These are phyloP conservation scores for Penstemon davidsonii DNA, from an alignment of 257 asterid species.

Conservation along the genomic window DNA sequence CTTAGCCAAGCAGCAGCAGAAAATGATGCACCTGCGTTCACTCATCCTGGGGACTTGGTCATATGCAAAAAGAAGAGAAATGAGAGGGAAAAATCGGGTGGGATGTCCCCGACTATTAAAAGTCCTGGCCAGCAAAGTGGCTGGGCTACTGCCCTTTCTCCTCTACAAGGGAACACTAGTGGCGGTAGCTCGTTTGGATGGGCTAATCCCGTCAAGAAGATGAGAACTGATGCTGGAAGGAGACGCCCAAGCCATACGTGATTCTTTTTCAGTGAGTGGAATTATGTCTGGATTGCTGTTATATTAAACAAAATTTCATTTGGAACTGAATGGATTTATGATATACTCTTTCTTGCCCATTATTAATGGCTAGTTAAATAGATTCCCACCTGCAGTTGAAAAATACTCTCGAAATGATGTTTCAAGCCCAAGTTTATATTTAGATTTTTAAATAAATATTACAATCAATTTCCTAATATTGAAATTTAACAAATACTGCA, in stretches of 20 bases:
- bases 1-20: constrained; percentile 36
- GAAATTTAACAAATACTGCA: too few species aligned
- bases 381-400: too few species aligned
- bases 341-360: too few species aligned
- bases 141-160: constrained; percentile 49
- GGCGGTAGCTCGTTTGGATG: constrained; percentile 59
- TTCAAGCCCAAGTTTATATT: too few species aligned
- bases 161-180: constrained; percentile 54
- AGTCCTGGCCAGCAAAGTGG: constrained; percentile 63
- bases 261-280: neutral
- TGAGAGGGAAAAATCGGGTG: constrained; percentile 70
- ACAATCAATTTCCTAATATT: too few species aligned
- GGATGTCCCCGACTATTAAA: constrained; percentile 50
- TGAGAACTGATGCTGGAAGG: constrained; percentile 81
- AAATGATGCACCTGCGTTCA: constrained; percentile 48
- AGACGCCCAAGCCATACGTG: constrained; percentile 84
- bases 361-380: too few species aligned
- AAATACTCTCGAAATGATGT: too few species aligned
- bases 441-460: too few species aligned
- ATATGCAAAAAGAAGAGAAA: constrained; percentile 93
- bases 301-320: too few species aligned
- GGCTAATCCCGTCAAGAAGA: constrained; percentile 94
- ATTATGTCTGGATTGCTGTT: too few species aligned
- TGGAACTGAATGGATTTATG: too few species aligned
- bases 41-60: constrained; percentile 93